Percentiles rank a stretch among this genome's conserved stretches.
Evolutionary conservation across 176 grass and related monocot genomes (phyloP).

Genomic region (Calamus simplicifolius): DNA sequence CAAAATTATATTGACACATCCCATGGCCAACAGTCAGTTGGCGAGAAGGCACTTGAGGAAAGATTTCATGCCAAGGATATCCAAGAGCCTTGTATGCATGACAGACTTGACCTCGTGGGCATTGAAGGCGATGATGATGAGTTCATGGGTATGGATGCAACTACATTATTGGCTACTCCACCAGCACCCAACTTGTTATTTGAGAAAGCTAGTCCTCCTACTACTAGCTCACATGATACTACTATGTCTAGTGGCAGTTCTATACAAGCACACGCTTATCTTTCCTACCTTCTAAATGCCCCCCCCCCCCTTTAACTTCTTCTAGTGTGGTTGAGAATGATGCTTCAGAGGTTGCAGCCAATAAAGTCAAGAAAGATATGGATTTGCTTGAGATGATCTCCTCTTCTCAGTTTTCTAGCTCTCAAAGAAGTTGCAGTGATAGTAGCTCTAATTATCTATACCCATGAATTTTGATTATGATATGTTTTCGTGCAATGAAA

Average conservation of each 20-base stretch:
- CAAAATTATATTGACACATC: no score
- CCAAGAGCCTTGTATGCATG: background rate
- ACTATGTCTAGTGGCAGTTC: no score
- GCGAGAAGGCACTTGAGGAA: background rate
- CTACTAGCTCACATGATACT: background rate
- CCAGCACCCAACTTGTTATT: background rate
- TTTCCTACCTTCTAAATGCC: constrained; percentile 9
- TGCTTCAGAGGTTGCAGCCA: background rate
- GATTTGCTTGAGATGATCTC: constrained; percentile 45
- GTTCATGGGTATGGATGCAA: background rate
- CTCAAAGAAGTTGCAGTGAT: constrained; percentile 19
- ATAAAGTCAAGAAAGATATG: constrained; percentile 23
- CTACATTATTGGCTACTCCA: background rate
- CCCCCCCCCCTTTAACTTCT: background rate
- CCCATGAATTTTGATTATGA: no score
- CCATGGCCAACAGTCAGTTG: background rate
- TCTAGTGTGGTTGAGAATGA: background rate
- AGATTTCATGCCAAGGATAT: background rate
- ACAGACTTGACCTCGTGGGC: background rate
- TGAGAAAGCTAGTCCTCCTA: background rate
- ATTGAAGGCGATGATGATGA: background rate
- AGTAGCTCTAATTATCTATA: background rate
- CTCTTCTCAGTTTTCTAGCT: constrained; percentile 10
- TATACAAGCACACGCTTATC: background rate
- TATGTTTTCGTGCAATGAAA: no score